These are phyloP conservation scores for Calophaca sinica DNA, from an alignment of 306 rosid species.

Conservation along the genomic window DNA sequence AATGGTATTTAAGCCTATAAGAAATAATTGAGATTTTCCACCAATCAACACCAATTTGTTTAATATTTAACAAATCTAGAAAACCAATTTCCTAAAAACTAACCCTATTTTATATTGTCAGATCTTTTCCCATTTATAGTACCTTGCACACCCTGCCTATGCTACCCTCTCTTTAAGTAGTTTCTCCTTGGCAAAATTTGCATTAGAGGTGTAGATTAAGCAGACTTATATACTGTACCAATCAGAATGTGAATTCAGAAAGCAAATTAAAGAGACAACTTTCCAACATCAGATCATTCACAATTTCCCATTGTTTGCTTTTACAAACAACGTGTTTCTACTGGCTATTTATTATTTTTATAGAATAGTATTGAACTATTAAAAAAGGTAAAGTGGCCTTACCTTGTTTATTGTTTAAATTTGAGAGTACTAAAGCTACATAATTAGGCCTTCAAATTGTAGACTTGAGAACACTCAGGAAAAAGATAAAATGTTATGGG, in stretches of 20 bases:
- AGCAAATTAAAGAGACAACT: not conserved
- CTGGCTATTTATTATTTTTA: not conserved
- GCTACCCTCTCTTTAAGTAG: not conserved
- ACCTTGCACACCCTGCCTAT: slow-evolving; percentile 7
- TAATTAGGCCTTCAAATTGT: too few species aligned
- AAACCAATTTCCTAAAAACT: slow-evolving; percentile 11
- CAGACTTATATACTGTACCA: not conserved
- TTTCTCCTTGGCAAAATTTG: not conserved
- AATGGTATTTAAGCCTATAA: too few species aligned
- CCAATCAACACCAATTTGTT: not conserved
- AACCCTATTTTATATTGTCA: not conserved
- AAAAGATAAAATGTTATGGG: not conserved
- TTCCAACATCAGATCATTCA: not conserved
- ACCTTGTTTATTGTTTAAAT: too few species aligned
- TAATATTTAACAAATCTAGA: not conserved
- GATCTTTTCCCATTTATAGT: not conserved
- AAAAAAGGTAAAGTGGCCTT: too few species aligned
- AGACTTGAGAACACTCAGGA: not conserved
- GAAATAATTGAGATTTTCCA: slow-evolving; percentile 10
- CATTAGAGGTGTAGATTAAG: not conserved
- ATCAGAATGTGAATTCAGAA: not conserved
- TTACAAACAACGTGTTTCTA: not conserved
- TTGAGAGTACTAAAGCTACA: too few species aligned
- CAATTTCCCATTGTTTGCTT: not conserved
- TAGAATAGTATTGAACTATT: not conserved